These are phyloP conservation scores for Claviceps sp. DNA, from an alignment of 2,329 filamentous ascomycete genomes.

Conservation along the genomic window DNA sequence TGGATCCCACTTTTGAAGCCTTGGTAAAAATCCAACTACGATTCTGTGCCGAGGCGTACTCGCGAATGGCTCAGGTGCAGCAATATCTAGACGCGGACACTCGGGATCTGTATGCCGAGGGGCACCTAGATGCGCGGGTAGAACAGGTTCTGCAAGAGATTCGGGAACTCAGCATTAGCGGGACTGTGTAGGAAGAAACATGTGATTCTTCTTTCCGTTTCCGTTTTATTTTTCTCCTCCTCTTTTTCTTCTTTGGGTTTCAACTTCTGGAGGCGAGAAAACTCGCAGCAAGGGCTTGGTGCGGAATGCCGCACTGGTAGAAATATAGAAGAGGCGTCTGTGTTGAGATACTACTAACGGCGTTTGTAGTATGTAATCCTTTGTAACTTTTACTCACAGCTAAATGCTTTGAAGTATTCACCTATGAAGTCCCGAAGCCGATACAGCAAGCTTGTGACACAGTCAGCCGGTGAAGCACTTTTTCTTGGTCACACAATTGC, in stretches of 20 bases:
- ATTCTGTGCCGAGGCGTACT: slow-evolving; percentile 97
- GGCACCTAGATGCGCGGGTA: slow-evolving; percentile 79
- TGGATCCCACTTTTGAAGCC: slow-evolving; percentile 94
- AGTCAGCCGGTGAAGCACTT: too few relatives aligned
- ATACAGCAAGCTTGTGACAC: background rate
- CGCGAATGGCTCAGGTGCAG: slow-evolving; percentile 96
- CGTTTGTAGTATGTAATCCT: background rate
- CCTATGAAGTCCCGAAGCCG: background rate
- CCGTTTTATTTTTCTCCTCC: too few relatives aligned
- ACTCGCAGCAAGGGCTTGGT: background rate
- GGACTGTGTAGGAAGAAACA: slow-evolving; percentile 39
- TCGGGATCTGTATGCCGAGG: slow-evolving; percentile 87
- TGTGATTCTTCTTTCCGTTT: background rate
- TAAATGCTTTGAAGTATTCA: background rate
- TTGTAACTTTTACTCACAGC: background rate
- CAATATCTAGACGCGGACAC: slow-evolving; percentile 95
- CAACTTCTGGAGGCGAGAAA: background rate
- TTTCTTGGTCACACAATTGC: too few relatives aligned
- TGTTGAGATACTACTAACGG: background rate
- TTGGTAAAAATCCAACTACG: slow-evolving; percentile 96
- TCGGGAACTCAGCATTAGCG: slow-evolving; percentile 83
- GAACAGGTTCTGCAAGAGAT: slow-evolving; percentile 97
- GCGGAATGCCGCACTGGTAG: background rate
- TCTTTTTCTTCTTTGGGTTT: too few relatives aligned
- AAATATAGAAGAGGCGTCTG: background rate